Evolutionary conservation across 169 alveolate species (phyloP), one percentile per base, ranked within the genome.

Genomic region (Blepharisma undulans): DNA sequence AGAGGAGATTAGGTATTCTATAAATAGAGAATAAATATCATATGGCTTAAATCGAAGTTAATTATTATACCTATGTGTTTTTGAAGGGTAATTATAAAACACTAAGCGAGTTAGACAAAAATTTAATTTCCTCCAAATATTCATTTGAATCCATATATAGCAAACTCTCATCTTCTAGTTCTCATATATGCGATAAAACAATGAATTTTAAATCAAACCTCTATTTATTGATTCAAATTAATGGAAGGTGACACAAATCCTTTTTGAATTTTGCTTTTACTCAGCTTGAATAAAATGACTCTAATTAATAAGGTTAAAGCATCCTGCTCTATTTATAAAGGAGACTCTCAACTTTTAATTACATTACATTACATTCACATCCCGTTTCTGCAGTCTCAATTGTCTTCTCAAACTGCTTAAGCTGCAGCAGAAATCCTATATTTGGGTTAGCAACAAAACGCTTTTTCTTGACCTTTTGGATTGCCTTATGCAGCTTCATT

Each of bases 371-470:
- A 48, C 66, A 48, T 48, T 48, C 66, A 18, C 66, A 48, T 48
- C 66, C 66, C 66, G 66, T 48, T 48, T 48, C 66, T 2, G 7
- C 66, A 48, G 12, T 48, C 3, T 48, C 66, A 48, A 48, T 48
- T 48, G 66, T 78, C 72, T 77, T 89, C 48, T 89, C 92, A 71
- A 76, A 89, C 80, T 89, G 29, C 71, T 89, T 77, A 34, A 89
- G 32, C 33, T 89, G 48, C 25, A 79, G 30, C 33, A 77, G 21
- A 30, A 89, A 89, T 32, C 92, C 92, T 18, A 60, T 27, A 18
- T 89, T 89, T 25, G 92, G 92, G 27, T 78, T 66, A 16, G 78
- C 71, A 21, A 89, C 82, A 21, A 80, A 82, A 60, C 92, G 79
- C 8, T 89, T 19, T 80, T 89, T 89, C 72, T 77, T 89, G 33